Percentiles rank a stretch among this genome's conserved stretches.
Evolutionary conservation across 495 filamentous ascomycete species (phyloP).

Genomic region (Aspergillus campestris): DNA sequence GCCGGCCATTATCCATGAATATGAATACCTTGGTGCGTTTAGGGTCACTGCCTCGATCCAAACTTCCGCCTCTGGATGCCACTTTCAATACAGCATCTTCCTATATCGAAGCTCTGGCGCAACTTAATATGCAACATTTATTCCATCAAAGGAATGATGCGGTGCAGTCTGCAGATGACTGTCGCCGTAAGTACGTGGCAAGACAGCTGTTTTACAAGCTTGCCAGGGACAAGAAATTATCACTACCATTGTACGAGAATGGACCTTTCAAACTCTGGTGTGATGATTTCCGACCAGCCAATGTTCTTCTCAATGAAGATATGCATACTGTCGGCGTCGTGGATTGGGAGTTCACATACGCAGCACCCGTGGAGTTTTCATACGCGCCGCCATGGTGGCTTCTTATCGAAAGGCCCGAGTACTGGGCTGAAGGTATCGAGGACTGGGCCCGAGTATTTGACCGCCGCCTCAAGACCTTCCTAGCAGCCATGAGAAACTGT

Average conservation of each 20-base stretch:
- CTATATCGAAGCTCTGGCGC: constrained; percentile 28
- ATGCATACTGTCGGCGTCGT: constrained; percentile 3
- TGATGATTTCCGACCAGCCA: constrained; percentile 18
- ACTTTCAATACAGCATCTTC: constrained; percentile 26
- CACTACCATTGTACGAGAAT: not conserved
- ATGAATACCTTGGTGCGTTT: constrained; percentile 26
- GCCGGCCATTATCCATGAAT: constrained; percentile 15
- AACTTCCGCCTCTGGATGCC: constrained; percentile 23
- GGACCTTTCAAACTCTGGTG: constrained; percentile 10
- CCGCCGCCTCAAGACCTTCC: constrained; percentile 5
- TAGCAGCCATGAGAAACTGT: not conserved
- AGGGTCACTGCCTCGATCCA: constrained; percentile 19
- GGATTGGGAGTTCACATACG: too few relatives aligned
- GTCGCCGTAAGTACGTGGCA: constrained; percentile 32
- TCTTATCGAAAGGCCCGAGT: constrained; percentile 25
- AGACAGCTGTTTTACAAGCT: constrained; percentile 29
- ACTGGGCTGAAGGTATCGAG: constrained; percentile 20
- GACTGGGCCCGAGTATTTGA: constrained; percentile 7
- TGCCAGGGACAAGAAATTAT: constrained; percentile 16
- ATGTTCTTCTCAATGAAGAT: constrained; percentile 12
- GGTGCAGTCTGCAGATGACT: constrained; percentile 26
- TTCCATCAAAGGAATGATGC: constrained; percentile 32
- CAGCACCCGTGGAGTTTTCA: constrained; percentile 17
- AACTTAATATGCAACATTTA: constrained; percentile 33
- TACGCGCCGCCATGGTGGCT: constrained; percentile 37